These are phyloP conservation scores for Lactarius pseudohatsudake DNA, from an alignment of 768 basidiomycete genomes.

Conservation along the genomic window DNA sequence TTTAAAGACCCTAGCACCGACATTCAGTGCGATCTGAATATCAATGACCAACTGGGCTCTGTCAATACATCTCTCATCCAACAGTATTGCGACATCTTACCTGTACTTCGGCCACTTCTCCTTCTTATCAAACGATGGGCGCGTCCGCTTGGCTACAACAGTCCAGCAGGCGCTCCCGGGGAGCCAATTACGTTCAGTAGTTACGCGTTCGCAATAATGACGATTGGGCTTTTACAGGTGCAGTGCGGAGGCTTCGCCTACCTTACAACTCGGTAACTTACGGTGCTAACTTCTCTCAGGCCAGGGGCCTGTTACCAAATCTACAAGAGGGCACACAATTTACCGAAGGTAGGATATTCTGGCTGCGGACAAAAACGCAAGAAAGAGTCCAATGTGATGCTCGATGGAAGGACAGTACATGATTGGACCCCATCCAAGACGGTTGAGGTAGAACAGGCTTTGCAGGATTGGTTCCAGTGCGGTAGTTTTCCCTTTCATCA, in stretches of 20 bases:
- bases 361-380: slow-evolving; percentile 33
- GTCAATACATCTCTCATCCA: slow-evolving; percentile 51
- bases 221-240: slow-evolving; percentile 59
- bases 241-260: slow-evolving; percentile 16
- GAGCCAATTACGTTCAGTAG: slow-evolving; percentile 51
- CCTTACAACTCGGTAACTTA: not conserved
- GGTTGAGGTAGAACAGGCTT: slow-evolving; percentile 17
- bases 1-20: slow-evolving; percentile 45
- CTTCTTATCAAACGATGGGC: slow-evolving; percentile 61
- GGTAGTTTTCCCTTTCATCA: slow-evolving; percentile 9
- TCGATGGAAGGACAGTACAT: slow-evolving; percentile 16
- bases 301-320: slow-evolving; percentile 48
- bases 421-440: slow-evolving; percentile 16
- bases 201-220: slow-evolving; percentile 62
- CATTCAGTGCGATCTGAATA: slow-evolving; percentile 54
- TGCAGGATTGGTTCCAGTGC: slow-evolving; percentile 20
- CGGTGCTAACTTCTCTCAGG: slow-evolving; percentile 36
- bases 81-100: slow-evolving; percentile 49
- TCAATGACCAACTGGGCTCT: slow-evolving; percentile 60
- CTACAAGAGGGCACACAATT: slow-evolving; percentile 43
- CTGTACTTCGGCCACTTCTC: slow-evolving; percentile 46
- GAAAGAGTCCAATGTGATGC: slow-evolving; percentile 23
- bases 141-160: slow-evolving; percentile 50
- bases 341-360: slow-evolving; percentile 34
- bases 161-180: slow-evolving; percentile 35